Conservation (phyloP, 257 asterid species). For the Orobanche coerulescens region DNA sequence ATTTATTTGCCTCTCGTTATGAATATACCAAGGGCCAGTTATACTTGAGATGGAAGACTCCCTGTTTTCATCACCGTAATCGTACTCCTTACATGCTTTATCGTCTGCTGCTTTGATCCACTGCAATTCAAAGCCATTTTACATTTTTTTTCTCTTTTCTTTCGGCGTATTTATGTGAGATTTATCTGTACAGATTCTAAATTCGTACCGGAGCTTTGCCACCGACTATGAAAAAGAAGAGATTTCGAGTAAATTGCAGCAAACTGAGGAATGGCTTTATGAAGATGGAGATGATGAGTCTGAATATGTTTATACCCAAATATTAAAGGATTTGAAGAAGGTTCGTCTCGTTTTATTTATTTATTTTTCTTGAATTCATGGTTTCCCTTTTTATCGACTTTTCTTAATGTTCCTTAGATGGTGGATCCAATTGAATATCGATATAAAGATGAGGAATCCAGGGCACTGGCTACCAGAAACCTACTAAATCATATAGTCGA, state of each 20-base stretch:
- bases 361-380: neutral
- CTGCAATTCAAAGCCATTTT: neutral
- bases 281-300: slow-evolving; percentile 95
- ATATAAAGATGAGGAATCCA: slow-evolving; percentile 70
- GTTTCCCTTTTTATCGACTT: neutral
- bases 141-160: neutral
- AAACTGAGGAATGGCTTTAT: slow-evolving; percentile 93
- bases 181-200: slow-evolving; percentile 48
- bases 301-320: slow-evolving; percentile 58
- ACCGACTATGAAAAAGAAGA: slow-evolving; percentile 65
- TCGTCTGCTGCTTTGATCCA: neutral
- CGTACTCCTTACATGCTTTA: neutral
- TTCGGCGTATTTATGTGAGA: slow-evolving; percentile 12
- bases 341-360: slow-evolving; percentile 29
- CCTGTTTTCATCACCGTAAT: neutral
- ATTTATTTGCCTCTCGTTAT: too few species aligned
- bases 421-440: slow-evolving; percentile 81
- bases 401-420: slow-evolving; percentile 39
- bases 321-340: slow-evolving; percentile 68
- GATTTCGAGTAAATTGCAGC: slow-evolving; percentile 62
- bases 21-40: too few species aligned
- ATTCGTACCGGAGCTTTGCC: slow-evolving; percentile 71
- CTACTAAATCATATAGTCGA: slow-evolving; percentile 54
- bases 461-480: slow-evolving; percentile 55
- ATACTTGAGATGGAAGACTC: too few species aligned